phyloP scores from a whole-genome alignment of 345 rosid species.

The Geranium rotundifolium region DNA sequence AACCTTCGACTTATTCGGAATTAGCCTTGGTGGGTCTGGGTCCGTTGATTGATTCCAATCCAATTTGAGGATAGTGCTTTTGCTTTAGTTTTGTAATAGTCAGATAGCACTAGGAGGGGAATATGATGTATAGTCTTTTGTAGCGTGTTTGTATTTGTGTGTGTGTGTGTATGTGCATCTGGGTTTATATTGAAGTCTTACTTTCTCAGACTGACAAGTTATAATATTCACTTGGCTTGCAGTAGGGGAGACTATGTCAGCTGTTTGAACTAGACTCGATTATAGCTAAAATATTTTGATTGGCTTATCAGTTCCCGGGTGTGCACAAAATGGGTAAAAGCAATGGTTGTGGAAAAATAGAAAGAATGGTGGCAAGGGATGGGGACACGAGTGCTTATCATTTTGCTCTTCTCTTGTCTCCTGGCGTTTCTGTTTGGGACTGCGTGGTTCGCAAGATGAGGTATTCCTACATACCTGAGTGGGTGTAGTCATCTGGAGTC shows the following conservation, averaged over 20 bases:
- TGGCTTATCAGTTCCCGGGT: slow-evolving; percentile 15
- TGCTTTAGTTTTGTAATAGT: background rate
- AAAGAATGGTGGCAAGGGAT: slow-evolving; percentile 50
- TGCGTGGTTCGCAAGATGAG: slow-evolving; percentile 92
- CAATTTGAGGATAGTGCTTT: background rate
- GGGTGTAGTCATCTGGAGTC: slow-evolving; percentile 66
- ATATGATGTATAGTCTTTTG: background rate
- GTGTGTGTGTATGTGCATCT: too few species aligned
- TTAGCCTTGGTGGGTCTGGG: too few species aligned
- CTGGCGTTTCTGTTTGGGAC: slow-evolving; percentile 94
- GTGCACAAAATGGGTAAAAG: slow-evolving; percentile 51
- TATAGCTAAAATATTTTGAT: slow-evolving; percentile 13
- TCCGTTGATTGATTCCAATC: too few species aligned
- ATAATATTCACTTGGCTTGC: slow-evolving; percentile 7
- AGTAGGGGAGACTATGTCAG: slow-evolving; percentile 41
- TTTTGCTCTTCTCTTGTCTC: slow-evolving; percentile 63
- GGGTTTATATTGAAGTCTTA: background rate
- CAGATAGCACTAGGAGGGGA: too few species aligned
- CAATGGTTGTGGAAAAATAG: slow-evolving; percentile 73
- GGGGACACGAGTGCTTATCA: slow-evolving; percentile 44
- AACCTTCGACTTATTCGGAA: too few species aligned
- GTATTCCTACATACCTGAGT: slow-evolving; percentile 95
- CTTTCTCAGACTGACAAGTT: background rate
- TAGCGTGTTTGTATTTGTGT: background rate
- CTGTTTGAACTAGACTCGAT: slow-evolving; percentile 18